Conservation (phyloP, 371 early-diverging fungal genomes). For the Rhizomucor pusillus region DNA sequence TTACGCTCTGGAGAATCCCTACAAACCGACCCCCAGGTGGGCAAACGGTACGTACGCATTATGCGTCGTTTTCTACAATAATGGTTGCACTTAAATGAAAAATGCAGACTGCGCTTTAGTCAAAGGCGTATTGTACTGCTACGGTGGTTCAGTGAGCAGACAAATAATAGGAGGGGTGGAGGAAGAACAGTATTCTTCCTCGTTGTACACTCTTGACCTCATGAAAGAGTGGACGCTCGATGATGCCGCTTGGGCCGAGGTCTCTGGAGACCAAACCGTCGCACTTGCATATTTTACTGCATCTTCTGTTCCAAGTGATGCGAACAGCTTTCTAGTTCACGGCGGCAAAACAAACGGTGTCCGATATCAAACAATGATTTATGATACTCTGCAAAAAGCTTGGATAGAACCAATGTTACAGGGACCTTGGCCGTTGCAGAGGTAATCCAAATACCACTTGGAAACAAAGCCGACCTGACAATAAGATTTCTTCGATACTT, state of each 20-base stretch:
- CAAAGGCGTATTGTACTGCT: constrained; percentile 19
- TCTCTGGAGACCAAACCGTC: neutral
- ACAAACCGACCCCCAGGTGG: constrained; percentile 2
- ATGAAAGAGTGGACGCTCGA: constrained; percentile 23
- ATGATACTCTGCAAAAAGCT: constrained; percentile 15
- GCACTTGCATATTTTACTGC: constrained; percentile 22
- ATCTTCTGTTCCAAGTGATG: constrained; percentile 13
- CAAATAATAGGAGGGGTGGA: constrained; percentile 5
- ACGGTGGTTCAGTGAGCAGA: constrained; percentile 9
- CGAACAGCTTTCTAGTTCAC: constrained; percentile 21
- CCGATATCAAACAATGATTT: constrained; percentile 10
- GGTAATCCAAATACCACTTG: neutral
- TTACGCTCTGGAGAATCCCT: no score
- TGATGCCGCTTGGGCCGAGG: constrained; percentile 24
- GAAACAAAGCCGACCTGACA: constrained; percentile 1
- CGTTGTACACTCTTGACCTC: constrained; percentile 20
- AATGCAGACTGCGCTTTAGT: constrained; percentile 26
- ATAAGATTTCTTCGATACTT: constrained; percentile 2
- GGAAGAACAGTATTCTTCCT: constrained; percentile 7
- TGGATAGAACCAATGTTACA: constrained; percentile 6
- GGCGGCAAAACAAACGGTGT: constrained; percentile 17
- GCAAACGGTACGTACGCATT: constrained; percentile 1
- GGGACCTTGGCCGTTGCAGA: constrained; percentile 9
- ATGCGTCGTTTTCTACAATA: neutral
- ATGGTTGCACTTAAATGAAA: neutral